Evolutionary conservation across 179 eudicot species (phyloP).

Genomic region (Corrigiola litoralis): DNA sequence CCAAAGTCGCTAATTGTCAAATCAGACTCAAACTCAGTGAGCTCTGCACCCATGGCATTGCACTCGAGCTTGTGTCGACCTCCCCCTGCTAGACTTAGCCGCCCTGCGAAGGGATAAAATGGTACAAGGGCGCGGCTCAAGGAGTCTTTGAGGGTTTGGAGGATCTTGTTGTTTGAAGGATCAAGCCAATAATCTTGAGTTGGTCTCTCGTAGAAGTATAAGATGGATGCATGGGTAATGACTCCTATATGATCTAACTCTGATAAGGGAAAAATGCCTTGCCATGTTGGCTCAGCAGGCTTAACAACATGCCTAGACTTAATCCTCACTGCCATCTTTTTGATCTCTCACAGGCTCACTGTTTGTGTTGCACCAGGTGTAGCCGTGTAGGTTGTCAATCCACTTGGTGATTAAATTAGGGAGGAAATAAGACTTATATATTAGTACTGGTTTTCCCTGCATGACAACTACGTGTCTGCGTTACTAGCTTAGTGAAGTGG

Average conservation of each 20-base stretch:
- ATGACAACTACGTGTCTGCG: too few relatives aligned
- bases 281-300: slow-evolving; percentile 38
- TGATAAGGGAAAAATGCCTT: slow-evolving; percentile 18
- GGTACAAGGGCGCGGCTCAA: slow-evolving; percentile 1
- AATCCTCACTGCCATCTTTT: slow-evolving; percentile 4
- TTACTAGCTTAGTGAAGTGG: too few relatives aligned
- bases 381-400: too few relatives aligned
- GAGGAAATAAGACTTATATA: too few relatives aligned
- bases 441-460: too few relatives aligned
- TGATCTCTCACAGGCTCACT: too few relatives aligned
- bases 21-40: slow-evolving; percentile 21
- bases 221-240: background rate
- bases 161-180: background rate
- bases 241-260: slow-evolving; percentile 36
- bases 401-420: too few relatives aligned
- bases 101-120: slow-evolving; percentile 13
- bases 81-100: background rate
- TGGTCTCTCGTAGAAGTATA: background rate
- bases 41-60: slow-evolving; percentile 23
- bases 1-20: slow-evolving; percentile 10
- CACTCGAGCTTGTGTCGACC: slow-evolving; percentile 20
- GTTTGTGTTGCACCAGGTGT: too few relatives aligned
- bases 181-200: background rate
- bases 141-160: slow-evolving; percentile 6
- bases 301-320: slow-evolving; percentile 25